Conservation (phyloP, 306 rosid genomes). For the Dalbergia oliveri region DNA sequence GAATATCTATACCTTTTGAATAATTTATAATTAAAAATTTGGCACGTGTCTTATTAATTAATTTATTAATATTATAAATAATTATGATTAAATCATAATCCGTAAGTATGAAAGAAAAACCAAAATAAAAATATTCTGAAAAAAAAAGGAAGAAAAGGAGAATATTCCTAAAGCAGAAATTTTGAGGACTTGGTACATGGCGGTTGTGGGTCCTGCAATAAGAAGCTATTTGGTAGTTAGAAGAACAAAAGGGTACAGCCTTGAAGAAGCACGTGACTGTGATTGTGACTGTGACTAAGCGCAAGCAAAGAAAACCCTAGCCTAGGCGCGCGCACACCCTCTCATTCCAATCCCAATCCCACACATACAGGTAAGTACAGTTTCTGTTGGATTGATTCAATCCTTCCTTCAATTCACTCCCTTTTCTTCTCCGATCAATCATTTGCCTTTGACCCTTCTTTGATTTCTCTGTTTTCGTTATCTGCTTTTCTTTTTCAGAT, state of each 20-base stretch:
- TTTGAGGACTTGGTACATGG: no score
- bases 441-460: not conserved
- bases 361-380: not conserved
- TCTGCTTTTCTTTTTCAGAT: not conserved
- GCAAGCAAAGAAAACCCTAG: not conserved
- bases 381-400: not conserved
- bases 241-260: not conserved
- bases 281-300: not conserved
- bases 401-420: not conserved
- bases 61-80: no score
- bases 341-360: not conserved
- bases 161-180: no score
- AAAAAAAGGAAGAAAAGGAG: no score
- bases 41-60: no score
- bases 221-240: no score
- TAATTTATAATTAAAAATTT: no score
- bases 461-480: not conserved
- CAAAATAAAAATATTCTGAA: no score
- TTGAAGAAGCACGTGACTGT: not conserved
- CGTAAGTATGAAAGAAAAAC: no score
- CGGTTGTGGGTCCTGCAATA: not conserved
- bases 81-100: no score
- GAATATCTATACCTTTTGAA: no score
- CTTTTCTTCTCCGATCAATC: not conserved
- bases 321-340: not conserved